Conservation (phyloP, 1,284 basidiomycete genomes). For the Ustanciosporium gigantosporum region DNA sequence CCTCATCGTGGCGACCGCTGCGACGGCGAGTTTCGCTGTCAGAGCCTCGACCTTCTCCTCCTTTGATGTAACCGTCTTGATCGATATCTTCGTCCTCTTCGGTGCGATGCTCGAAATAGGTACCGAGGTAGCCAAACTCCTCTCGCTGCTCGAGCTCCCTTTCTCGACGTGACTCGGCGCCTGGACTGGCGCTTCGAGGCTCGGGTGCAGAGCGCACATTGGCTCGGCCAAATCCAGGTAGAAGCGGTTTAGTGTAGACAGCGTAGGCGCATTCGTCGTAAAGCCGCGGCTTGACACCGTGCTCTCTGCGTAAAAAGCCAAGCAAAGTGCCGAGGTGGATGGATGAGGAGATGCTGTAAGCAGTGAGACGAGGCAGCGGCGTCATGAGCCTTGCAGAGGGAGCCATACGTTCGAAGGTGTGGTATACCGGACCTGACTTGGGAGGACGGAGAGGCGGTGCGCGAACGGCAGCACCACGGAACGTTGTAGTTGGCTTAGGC, state of each 20-base stretch:
- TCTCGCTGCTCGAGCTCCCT: slow-evolving; percentile 78
- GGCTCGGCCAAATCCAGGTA: slow-evolving; percentile 85
- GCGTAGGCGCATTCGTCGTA: slow-evolving; percentile 93
- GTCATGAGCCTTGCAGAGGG: slow-evolving; percentile 48
- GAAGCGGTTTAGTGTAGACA: slow-evolving; percentile 85
- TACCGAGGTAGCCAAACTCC: slow-evolving; percentile 82
- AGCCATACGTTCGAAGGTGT: slow-evolving; percentile 58
- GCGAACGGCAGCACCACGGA: slow-evolving; percentile 22
- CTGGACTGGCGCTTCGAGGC: slow-evolving; percentile 66
- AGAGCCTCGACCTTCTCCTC: slow-evolving; percentile 45
- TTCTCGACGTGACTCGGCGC: slow-evolving; percentile 69
- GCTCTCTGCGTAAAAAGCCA: slow-evolving; percentile 82
- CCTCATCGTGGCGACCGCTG: slow-evolving; percentile 9
- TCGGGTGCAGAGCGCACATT: slow-evolving; percentile 79
- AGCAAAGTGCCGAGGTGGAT: slow-evolving; percentile 56
- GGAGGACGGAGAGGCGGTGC: slow-evolving; percentile 35
- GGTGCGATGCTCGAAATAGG: slow-evolving; percentile 52
- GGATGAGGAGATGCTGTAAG: slow-evolving; percentile 80
- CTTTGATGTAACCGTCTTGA: slow-evolving; percentile 56
- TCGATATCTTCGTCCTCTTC: slow-evolving; percentile 57
- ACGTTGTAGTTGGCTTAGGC: slow-evolving; percentile 25
- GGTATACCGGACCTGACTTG: slow-evolving; percentile 50
- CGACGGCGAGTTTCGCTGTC: slow-evolving; percentile 32
- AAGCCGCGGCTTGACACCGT: slow-evolving; percentile 83
- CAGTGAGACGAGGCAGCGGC: slow-evolving; percentile 61